Percentiles rank a stretch among this genome's conserved stretches.
Conservation (phyloP, 2,329 filamentous ascomycete genomes). For the Ampelomyces quisqualis region DNA sequence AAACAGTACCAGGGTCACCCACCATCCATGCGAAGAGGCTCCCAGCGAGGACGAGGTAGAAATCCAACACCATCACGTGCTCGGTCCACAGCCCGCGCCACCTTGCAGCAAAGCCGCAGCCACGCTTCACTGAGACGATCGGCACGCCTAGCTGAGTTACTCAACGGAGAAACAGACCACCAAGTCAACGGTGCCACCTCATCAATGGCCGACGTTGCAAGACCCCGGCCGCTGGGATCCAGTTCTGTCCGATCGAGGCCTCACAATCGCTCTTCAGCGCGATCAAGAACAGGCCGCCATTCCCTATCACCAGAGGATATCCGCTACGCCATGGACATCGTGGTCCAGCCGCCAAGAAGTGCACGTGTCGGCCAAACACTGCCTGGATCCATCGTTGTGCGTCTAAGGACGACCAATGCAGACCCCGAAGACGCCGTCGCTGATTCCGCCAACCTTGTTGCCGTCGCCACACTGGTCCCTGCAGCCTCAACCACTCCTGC, state of each 20-base stretch:
- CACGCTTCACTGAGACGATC: constrained; percentile 34
- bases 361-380: constrained; percentile 37
- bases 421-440: constrained; percentile 36
- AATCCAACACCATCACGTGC: constrained; percentile 26
- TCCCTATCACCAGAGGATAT: constrained; percentile 33
- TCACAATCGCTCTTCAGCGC: constrained; percentile 24
- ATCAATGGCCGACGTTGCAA: constrained; percentile 44
- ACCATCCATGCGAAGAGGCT: constrained; percentile 42
- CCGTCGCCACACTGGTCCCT: constrained; percentile 36
- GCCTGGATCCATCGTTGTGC: constrained; percentile 37
- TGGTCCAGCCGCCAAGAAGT: constrained; percentile 40
- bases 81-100: constrained; percentile 15
- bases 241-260: constrained; percentile 35
- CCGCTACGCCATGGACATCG: constrained; percentile 43
- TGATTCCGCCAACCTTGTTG: constrained; percentile 38
- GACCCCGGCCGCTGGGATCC: constrained; percentile 36
- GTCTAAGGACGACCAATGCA: constrained; percentile 34
- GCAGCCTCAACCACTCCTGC: constrained; percentile 30
- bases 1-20: constrained; percentile 33
- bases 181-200: constrained; percentile 17
- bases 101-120: constrained; percentile 18
- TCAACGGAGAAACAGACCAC: constrained; percentile 28
- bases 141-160: constrained; percentile 34
- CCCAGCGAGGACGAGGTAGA: constrained; percentile 40
- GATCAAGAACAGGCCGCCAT: constrained; percentile 28